phyloP scores from a whole-genome alignment of 2,329 filamentous ascomycete species.

The Spiromastix sp. region DNA sequence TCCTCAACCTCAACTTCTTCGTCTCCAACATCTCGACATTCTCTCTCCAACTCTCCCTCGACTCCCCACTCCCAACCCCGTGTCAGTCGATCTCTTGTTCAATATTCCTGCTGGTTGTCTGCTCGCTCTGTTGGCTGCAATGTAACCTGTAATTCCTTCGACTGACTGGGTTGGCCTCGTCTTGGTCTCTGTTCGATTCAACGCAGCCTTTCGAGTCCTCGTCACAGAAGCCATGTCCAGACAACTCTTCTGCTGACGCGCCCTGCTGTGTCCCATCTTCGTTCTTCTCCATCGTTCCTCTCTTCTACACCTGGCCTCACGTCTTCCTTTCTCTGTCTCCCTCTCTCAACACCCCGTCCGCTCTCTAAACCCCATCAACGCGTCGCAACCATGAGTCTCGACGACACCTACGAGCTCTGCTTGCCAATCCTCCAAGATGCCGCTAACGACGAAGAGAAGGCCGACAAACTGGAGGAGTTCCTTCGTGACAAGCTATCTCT shows the following conservation, averaged over 20 bases:
- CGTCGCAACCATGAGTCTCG: slow-evolving; percentile 64
- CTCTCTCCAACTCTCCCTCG: too few relatives aligned
- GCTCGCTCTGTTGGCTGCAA: too few relatives aligned
- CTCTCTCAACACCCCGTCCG: background rate
- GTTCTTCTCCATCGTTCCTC: background rate
- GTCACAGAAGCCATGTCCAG: slow-evolving; percentile 1
- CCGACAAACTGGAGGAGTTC: slow-evolving; percentile 78
- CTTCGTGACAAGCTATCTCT: slow-evolving; percentile 69
- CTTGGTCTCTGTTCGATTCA: too few relatives aligned
- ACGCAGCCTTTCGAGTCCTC: too few relatives aligned
- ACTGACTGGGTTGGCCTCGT: too few relatives aligned
- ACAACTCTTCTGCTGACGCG: slow-evolving; percentile 5
- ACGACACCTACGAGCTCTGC: slow-evolving; percentile 85
- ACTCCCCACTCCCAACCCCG: too few relatives aligned
- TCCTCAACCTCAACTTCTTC: too few relatives aligned
- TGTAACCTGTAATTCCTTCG: too few relatives aligned
- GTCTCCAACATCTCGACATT: too few relatives aligned
- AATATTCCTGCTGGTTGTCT: too few relatives aligned
- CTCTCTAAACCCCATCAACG: too few relatives aligned
- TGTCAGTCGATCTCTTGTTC: too few relatives aligned
- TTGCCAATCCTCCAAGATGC: slow-evolving; percentile 77
- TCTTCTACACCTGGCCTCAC: background rate
- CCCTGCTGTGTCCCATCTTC: background rate
- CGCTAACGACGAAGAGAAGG: slow-evolving; percentile 91
- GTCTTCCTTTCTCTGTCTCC: background rate